Conservation (phyloP, 352 stramenopile species). For the Pythium brassicae region DNA sequence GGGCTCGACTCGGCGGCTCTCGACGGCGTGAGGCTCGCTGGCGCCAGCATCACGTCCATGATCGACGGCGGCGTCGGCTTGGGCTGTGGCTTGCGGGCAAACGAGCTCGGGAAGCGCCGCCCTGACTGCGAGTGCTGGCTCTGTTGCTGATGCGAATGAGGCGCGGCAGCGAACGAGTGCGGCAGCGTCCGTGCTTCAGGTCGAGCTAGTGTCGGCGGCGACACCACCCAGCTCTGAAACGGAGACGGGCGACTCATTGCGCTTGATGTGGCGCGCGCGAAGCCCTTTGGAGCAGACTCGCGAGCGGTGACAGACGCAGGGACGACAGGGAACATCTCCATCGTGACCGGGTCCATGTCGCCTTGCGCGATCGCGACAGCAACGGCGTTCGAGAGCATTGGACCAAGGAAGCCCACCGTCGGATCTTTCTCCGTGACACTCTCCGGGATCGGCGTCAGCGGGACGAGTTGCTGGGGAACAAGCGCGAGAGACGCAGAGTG, state of each 20-base stretch:
- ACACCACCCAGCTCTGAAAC: background rate
- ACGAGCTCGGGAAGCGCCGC: conserved; percentile 5
- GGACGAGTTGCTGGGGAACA: conserved; percentile 43
- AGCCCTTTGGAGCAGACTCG: background rate
- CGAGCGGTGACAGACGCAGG: background rate
- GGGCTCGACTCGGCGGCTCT: conserved; percentile 1
- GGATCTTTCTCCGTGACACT: conserved; percentile 22
- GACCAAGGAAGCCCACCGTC: conserved; percentile 62
- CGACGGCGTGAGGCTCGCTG: background rate
- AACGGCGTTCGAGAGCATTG: conserved; percentile 35
- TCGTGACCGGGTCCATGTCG: conserved; percentile 72
- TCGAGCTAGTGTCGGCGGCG: conserved; percentile 1
- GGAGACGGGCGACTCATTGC: background rate
- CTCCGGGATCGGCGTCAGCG: conserved; percentile 49
- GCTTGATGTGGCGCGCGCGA: background rate
- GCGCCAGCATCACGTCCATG: background rate
- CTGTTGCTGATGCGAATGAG: background rate
- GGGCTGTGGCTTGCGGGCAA: background rate
- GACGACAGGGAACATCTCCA: conserved; percentile 29
- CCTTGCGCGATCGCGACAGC: conserved; percentile 58
- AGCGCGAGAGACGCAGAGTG: background rate
- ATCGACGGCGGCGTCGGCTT: conserved; percentile 2
- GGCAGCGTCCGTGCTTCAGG: background rate
- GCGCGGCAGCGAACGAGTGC: background rate
- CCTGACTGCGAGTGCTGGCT: background rate